Evolutionary conservation across 2,329 filamentous ascomycete species (phyloP), one percentile per base, ranked within the genome.

Genomic region (Ascochyta lentis): DNA sequence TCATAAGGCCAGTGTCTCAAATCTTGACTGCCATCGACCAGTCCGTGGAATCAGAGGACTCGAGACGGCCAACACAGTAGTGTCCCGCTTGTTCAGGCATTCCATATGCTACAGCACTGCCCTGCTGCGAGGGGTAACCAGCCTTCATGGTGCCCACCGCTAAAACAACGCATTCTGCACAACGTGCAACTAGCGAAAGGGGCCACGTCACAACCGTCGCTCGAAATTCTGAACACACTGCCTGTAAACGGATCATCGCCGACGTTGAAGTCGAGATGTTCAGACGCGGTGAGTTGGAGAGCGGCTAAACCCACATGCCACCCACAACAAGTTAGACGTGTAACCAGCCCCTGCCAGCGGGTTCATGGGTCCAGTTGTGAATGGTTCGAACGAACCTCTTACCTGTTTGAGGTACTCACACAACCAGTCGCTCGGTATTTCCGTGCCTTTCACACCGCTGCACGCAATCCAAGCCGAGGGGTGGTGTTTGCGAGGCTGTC

Each of bases 231-330:
- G 29, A 50, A 16, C 24, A 42, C n/a, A n/a, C 23, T 34, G 33
- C 19, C 22, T 56, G 38, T 43, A 29, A 33, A 43, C 7, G 29
- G 47, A 31, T 47, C 35, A 23, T 47, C 53, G 52, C 53, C 54
- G 60, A 54, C 44, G 48, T 46, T 37, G 34, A 47, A 49, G 40
- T 58, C 24, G 42, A 26, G 35, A 41, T 54, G 22, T 48, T 59
- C 42, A 58, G 58, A 59, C 65, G 52, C 63, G 66, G 67, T 69
- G 66, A 67, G 61, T 48, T 62, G 49, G 45, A 56, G 51, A 49
- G 58, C 59, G 47, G 56, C 45, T 56, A 45, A 54, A 58, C 48
- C 62, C 61, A 61, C 56, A 54, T 56, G 45, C 50, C 26, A 56
- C 38, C 58, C 44, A 16, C 9, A 57, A 57, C 13, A 9, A 58